Conservation (phyloP, 176 grass and related monocot species). For the Musa troglodytarum region DNA sequence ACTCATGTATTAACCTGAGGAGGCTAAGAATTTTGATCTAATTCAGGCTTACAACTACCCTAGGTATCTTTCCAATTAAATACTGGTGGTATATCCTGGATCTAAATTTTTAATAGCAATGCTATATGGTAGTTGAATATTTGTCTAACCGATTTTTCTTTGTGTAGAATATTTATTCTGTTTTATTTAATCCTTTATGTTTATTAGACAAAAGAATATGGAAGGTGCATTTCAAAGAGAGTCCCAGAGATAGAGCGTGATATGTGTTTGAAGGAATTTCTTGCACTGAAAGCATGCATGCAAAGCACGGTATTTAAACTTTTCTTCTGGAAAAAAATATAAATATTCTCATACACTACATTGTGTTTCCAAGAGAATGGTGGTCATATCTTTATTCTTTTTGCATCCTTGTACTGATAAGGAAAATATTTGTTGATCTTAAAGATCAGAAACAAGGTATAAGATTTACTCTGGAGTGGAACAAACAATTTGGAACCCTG, state of each 20-base stretch:
- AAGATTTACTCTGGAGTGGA: constrained; percentile 20
- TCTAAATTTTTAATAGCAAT: no score
- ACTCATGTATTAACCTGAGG: background rate
- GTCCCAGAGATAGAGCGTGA: constrained; percentile 78
- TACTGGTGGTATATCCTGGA: background rate
- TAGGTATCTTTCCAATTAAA: background rate
- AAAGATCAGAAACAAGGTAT: constrained; percentile 71
- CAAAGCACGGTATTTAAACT: constrained; percentile 50
- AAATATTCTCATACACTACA: background rate
- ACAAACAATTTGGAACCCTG: constrained; percentile 12
- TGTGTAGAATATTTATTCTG: background rate
- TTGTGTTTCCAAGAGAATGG: background rate
- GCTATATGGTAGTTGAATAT: no score
- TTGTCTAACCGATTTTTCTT: background rate
- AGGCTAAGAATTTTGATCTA: background rate
- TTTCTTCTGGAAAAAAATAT: constrained; percentile 10
- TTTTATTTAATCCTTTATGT: background rate
- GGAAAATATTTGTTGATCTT: constrained; percentile 14
- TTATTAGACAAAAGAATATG: constrained; percentile 78
- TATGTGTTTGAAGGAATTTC: constrained; percentile 92
- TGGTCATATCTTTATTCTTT: background rate
- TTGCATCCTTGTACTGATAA: background rate
- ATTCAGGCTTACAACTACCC: background rate
- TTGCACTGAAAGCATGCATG: constrained; percentile 90
- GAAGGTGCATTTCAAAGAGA: constrained; percentile 54